Conservation (phyloP, 148 eudicot genomes). For the Pharnaceum exiguum region DNA sequence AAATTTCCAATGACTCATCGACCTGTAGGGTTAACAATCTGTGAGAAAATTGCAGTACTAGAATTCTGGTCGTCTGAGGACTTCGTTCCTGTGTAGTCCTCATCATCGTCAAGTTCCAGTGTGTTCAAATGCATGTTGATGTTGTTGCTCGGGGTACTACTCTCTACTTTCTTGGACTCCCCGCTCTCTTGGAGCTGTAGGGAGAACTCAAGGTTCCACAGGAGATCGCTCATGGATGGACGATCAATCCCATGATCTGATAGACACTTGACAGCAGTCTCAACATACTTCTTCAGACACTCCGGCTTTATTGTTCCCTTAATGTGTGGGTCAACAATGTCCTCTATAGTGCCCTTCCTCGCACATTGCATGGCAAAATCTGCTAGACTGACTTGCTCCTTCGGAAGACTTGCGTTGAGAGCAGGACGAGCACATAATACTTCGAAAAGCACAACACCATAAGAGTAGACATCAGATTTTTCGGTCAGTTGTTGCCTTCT, state of each 20-base stretch:
- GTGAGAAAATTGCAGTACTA: slow-evolving; percentile 31
- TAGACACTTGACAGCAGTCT: slow-evolving; percentile 40
- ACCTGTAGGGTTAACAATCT: slow-evolving; percentile 32
- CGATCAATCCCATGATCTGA: slow-evolving; percentile 49
- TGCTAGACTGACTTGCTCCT: slow-evolving; percentile 53
- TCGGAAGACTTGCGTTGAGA: slow-evolving; percentile 40
- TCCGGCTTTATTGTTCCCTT: slow-evolving; percentile 40
- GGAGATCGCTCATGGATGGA: slow-evolving; percentile 46
- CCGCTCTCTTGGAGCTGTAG: slow-evolving; percentile 35
- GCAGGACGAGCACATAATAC: slow-evolving; percentile 45
- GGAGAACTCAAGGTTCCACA: slow-evolving; percentile 46
- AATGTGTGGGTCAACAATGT: slow-evolving; percentile 35
- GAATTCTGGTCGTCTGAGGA: slow-evolving; percentile 21
- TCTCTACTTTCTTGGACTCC: slow-evolving; percentile 13
- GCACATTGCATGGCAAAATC: slow-evolving; percentile 33
- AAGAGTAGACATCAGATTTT: slow-evolving; percentile 49
- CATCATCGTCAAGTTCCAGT: slow-evolving; percentile 23
- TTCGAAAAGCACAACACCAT: slow-evolving; percentile 49
- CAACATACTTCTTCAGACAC: slow-evolving; percentile 40
- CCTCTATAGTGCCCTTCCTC: slow-evolving; percentile 31
- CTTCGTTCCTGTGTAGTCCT: slow-evolving; percentile 2
- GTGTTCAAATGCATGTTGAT: slow-evolving; percentile 33
- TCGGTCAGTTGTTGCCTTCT: slow-evolving; percentile 46
- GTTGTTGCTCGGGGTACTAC: slow-evolving; percentile 6
- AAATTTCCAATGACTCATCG: slow-evolving; percentile 14